Base-by-base conservation (phyloP, 2,329 filamentous ascomycete species). In the Neodidymelliopsis sp. region DNA sequence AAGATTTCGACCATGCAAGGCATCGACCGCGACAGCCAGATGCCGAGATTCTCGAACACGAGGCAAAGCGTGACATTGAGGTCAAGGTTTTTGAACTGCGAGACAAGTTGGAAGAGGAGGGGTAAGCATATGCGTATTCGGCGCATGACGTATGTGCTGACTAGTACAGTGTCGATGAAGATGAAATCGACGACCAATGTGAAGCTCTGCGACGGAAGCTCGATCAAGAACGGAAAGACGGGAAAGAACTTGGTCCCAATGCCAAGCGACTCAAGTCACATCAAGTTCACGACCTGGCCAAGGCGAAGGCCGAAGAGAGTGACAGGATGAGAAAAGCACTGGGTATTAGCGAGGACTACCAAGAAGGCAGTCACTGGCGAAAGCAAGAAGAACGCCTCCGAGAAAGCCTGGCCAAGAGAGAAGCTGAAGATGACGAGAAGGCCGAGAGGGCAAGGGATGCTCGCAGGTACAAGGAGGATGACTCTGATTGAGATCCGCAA, bases 301-400 rank as follows among this genome's bases (percentile, higher is more conserved):
- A 94, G 66, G 94, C 93, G 52, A 99, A 99, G 82, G 93, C 96
- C 61, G 88, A 90, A 71, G 94, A 99, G 81, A 96, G 88, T 73
- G 92, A 97, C 76, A 83, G 89, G 63, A 77, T 99, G 70, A 80
- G 93, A 57, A 89, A 81, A 73, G 94, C 94, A 6, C 79, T 99
- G 59, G 92, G 91, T 38, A 96, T 97, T 65, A 86, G 86, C 67
- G 87, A 87, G 68, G 83, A 93, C 70, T 94, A 94, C 64, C 86
- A 93, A 68, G 90, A 95, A 72, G 91, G 90, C 5, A 83, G 87
- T 38, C 89, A 96, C 72, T 94, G 91, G 89, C 86, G 84, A 75
- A 86, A 84, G 56, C 89, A 95, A 70, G 90, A 94, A 67, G 89
- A 93, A 73, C 80, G 86, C 53, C 69, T 79, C 58, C 76, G 74